Percentiles rank a stretch among this genome's conserved stretches.
Conservation (phyloP, 257 asterid genomes). For the Knoxia roxburghii region DNA sequence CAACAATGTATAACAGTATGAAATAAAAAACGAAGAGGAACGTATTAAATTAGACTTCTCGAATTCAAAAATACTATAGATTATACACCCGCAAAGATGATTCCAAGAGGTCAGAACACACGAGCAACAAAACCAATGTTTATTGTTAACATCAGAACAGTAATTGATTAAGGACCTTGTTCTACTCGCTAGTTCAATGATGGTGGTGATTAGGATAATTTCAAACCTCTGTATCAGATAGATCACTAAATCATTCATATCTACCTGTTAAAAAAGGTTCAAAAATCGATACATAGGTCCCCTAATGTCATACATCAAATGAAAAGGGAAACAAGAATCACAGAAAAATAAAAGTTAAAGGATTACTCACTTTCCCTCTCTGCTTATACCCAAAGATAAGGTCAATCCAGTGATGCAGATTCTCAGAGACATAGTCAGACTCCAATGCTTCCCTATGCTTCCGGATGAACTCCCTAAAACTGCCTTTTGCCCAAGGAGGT, state of each 20-base stretch:
- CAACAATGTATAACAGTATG: not conserved
- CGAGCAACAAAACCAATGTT: not conserved
- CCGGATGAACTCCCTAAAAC: constrained; percentile 81
- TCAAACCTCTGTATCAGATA: not conserved
- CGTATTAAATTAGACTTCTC: not conserved
- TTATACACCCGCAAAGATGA: not conserved
- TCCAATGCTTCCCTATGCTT: constrained; percentile 99
- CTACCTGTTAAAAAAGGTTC: not conserved
- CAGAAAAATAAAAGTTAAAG: no score
- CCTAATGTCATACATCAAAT: not conserved
- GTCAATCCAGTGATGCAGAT: constrained; percentile 99
- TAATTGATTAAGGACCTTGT: not conserved
- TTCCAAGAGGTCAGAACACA: not conserved
- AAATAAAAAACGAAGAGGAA: not conserved
- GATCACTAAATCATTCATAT: not conserved
- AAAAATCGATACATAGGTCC: not conserved
- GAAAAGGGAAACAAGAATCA: no score
- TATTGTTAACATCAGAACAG: constrained; percentile 2
- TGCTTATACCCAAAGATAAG: constrained; percentile 93
- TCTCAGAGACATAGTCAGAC: constrained; percentile 90
- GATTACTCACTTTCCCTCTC: constrained; percentile 73
- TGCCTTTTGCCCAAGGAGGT: constrained; percentile 97
- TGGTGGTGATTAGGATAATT: not conserved
- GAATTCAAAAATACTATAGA: not conserved
- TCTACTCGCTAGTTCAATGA: not conserved